Evolutionary conservation across 371 early-diverging fungal species (phyloP), one percentile per base, ranked within the genome.

Genomic region (Dinochytrium kinnereticum): DNA sequence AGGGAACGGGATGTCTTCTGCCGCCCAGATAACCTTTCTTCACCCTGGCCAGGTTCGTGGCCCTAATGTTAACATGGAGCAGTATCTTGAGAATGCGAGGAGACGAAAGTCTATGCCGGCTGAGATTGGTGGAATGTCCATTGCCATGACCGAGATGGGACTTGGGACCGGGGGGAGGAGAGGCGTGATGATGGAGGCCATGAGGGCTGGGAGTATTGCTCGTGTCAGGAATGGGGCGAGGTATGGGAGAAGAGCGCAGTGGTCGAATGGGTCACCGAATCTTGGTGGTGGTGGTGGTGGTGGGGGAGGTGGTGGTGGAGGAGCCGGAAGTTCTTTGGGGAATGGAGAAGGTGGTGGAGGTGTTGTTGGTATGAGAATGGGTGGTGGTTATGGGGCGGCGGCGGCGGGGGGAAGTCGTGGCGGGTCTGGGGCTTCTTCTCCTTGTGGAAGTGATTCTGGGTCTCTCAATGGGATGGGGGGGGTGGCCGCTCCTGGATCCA

Each of bases 131-230:
- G 40, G 24, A 19, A 49, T 24, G 21, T 38, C 39, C 17, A 2
- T 26, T 28, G 33, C 17, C 5, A 51, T 31, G 31, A 19, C 28
- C 53, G 51, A 50, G 30, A 69, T 50, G 53, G 69, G 39, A 21
- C 2, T 50, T 10, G 30, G 55, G 28, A 37, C 39, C 17, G 55
- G 69, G 2, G 69, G 69, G 28, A 26, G 69, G 51, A 33, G 69
- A 13, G 69, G 39, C 2, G 53, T 69, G 17, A 69, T 69, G 69
- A 51, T 69, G 69, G 69, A 69, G 53, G 69, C 69, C 2, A 69
- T 36, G 67, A 72, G 55, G 53, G 44, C 19, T 10, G 24, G 44
- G 19, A 31, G 50, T 34, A 15, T 38, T 69, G 51, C 24, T 7
- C 3, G 68, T 7, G 68, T 67, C 15, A 19, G 49, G n/a, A 67